Evolutionary conservation across 306 rosid genomes (phyloP).

Genomic region (Rosa lucieae): DNA sequence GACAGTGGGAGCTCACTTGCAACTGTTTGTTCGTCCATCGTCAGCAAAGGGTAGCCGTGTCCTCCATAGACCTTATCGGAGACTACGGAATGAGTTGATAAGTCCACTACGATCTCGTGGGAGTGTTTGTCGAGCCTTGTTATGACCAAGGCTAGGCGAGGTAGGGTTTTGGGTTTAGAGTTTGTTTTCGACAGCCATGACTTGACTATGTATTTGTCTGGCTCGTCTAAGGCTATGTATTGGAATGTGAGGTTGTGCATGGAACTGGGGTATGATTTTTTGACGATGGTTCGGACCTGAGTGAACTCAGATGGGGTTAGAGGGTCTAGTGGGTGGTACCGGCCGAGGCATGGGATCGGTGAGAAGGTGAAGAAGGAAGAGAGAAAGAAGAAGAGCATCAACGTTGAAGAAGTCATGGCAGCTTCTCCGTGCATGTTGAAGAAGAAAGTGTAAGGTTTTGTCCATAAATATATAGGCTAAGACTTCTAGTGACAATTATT

Average conservation of each 20-base stretch:
- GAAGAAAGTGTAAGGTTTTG: not conserved
- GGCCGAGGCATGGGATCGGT: constrained; percentile 1
- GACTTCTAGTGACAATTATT: not conserved
- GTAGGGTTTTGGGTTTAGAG: constrained; percentile 13
- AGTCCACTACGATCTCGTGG: constrained; percentile 24
- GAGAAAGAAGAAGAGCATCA: constrained; percentile 4
- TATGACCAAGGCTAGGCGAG: constrained; percentile 46
- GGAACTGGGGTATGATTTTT: constrained; percentile 16
- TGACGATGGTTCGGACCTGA: constrained; percentile 31
- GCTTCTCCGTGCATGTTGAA: not conserved
- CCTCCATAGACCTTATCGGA: constrained; percentile 5
- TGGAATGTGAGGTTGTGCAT: constrained; percentile 40
- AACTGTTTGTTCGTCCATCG: constrained; percentile 9
- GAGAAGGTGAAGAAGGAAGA: constrained; percentile 2
- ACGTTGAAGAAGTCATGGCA: constrained; percentile 9
- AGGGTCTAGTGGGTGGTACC: constrained; percentile 53
- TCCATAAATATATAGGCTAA: not conserved
- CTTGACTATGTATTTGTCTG: constrained; percentile 41
- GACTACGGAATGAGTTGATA: constrained; percentile 9
- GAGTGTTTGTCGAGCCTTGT: constrained; percentile 41
- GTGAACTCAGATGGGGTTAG: constrained; percentile 35
- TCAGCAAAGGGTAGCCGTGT: constrained; percentile 20
- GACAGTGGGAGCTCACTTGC: constrained; percentile 21
- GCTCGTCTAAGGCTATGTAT: constrained; percentile 57
- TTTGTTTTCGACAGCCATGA: constrained; percentile 41